Percentiles rank a stretch among this genome's conserved stretches.
Conservation (phyloP, 2,329 filamentous ascomycete genomes). For the Aspergillus unguis region DNA sequence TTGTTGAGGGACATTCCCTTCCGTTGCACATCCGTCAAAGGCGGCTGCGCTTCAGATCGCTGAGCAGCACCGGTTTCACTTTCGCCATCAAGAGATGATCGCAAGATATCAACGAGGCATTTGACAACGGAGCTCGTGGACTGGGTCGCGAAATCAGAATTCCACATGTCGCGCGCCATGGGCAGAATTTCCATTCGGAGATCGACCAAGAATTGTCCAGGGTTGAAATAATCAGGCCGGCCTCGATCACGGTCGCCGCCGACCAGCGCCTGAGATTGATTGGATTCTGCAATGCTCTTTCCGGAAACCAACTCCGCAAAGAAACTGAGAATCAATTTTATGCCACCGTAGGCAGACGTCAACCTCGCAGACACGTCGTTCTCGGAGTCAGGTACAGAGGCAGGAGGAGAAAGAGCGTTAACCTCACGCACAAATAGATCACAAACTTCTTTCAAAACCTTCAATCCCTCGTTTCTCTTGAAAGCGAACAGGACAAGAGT, state of each 20-base stretch:
- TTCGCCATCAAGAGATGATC: constrained; percentile 72
- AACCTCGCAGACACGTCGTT: constrained; percentile 43
- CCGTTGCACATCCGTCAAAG: constrained; percentile 44
- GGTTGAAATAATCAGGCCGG: constrained; percentile 59
- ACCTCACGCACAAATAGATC: constrained; percentile 63
- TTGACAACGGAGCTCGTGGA: constrained; percentile 72
- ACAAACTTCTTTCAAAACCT: constrained; percentile 69
- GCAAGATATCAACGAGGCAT: constrained; percentile 77
- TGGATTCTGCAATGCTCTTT: constrained; percentile 76
- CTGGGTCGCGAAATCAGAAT: constrained; percentile 77
- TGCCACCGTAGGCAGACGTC: constrained; percentile 56
- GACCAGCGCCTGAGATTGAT: constrained; percentile 56
- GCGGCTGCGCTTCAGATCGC: constrained; percentile 58
- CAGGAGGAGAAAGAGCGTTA: constrained; percentile 45
- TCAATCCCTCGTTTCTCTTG: constrained; percentile 74
- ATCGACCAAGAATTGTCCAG: constrained; percentile 79
- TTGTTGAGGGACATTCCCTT: constrained; percentile 53
- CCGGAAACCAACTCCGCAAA: constrained; percentile 73
- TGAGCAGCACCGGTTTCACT: constrained; percentile 65
- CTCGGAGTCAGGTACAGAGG: constrained; percentile 37
- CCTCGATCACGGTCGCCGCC: constrained; percentile 54
- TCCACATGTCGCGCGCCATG: constrained; percentile 75
- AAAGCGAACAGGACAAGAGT: constrained; percentile 83
- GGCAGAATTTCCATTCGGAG: constrained; percentile 76
- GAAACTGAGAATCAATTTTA: constrained; percentile 81